phyloP scores from a whole-genome alignment of 1,284 basidiomycete genomes.

The Ceratobasidium sp. region DNA sequence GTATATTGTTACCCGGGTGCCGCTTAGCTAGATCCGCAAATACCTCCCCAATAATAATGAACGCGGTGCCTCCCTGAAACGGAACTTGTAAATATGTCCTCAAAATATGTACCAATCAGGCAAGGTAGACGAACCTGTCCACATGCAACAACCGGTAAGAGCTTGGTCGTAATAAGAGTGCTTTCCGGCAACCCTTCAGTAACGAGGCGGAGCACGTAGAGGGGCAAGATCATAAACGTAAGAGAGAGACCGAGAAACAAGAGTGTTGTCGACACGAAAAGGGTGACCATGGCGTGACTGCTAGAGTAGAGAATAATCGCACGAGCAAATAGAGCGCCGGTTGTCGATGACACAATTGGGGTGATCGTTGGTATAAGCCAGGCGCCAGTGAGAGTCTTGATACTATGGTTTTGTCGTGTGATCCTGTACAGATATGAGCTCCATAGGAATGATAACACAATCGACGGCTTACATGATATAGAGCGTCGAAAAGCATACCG shows the following conservation, averaged over 20 bases:
- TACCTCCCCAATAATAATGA: slow-evolving; percentile 30
- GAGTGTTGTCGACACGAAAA: slow-evolving; percentile 9
- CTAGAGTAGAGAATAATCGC: slow-evolving; percentile 25
- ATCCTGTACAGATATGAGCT: slow-evolving; percentile 1
- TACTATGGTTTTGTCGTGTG: slow-evolving; percentile 27
- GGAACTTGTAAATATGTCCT: neutral
- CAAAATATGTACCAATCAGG: neutral
- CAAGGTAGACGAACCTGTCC: slow-evolving; percentile 23
- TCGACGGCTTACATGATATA: slow-evolving; percentile 23
- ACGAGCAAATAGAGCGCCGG: slow-evolving; percentile 17
- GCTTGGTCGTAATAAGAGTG: slow-evolving; percentile 15
- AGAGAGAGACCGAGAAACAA: slow-evolving; percentile 26
- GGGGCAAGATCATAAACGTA: slow-evolving; percentile 32
- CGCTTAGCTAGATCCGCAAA: slow-evolving; percentile 29
- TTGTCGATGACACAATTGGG: slow-evolving; percentile 28
- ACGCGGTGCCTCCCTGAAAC: slow-evolving; percentile 25
- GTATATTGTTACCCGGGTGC: neutral
- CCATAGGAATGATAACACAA: neutral
- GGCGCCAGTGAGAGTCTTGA: slow-evolving; percentile 23
- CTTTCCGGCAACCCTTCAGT: slow-evolving; percentile 22
- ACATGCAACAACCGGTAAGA: slow-evolving; percentile 26
- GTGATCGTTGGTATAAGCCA: slow-evolving; percentile 30
- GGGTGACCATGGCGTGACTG: neutral
- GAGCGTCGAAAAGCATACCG: slow-evolving; percentile 21
- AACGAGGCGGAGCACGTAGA: slow-evolving; percentile 24